phyloP scores from a whole-genome alignment of 257 asterid genomes.

The Solanum etuberosum region DNA sequence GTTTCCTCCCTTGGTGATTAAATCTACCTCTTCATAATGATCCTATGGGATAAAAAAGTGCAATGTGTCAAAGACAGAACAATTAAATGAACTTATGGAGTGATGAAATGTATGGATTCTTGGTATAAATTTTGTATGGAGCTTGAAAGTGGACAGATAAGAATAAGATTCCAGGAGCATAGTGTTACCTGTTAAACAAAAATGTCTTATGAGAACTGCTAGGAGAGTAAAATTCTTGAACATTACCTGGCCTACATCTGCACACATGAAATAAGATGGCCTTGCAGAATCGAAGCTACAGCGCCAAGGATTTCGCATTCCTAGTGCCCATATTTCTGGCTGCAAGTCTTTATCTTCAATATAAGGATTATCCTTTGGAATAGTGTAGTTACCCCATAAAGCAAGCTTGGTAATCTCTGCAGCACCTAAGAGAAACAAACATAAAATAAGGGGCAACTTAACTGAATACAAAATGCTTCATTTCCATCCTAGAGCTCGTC shows the following conservation, averaged over 20 bases:
- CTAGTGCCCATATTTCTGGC: constrained; percentile 84
- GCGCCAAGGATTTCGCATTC: constrained; percentile 95
- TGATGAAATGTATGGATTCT: not conserved
- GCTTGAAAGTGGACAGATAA: not conserved
- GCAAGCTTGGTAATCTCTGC: constrained; percentile 33
- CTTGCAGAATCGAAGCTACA: constrained; percentile 87
- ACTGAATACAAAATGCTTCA: not conserved
- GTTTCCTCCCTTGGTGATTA: constrained; percentile 70
- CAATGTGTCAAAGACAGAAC: not conserved
- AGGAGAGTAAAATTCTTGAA: not conserved
- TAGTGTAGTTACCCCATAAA: constrained; percentile 87
- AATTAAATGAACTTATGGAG: not conserved
- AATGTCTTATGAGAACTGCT: not conserved
- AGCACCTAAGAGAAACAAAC: constrained; percentile 32
- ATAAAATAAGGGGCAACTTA: not conserved
- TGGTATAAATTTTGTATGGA: not conserved
- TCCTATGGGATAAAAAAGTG: constrained; percentile 30
- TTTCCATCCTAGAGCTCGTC: not conserved
- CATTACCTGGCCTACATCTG: constrained; percentile 81
- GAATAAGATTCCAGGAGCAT: not conserved
- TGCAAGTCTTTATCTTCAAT: constrained; percentile 39
- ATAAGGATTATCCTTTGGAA: constrained; percentile 77
- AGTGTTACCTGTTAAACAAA: not conserved
- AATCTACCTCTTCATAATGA: constrained; percentile 65
- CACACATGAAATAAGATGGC: constrained; percentile 77